These are phyloP conservation scores for Lactarius pseudohatsudake DNA, from an alignment of 768 basidiomycete species.

Conservation along the genomic window DNA sequence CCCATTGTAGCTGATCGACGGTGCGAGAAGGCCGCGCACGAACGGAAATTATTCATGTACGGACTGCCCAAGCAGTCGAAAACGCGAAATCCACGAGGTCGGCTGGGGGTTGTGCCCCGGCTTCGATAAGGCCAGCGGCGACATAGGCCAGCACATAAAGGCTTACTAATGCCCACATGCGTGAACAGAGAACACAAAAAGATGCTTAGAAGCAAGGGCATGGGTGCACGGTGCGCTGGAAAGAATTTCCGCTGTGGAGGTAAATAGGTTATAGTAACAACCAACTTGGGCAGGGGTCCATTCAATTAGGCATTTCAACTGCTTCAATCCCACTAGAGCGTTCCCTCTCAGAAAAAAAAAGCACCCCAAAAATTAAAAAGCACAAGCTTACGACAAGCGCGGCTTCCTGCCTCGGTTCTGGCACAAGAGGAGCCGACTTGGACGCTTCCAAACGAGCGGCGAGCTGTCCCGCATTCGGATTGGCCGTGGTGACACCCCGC, in stretches of 20 bases:
- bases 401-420: constrained; percentile 43
- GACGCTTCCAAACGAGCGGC: constrained; percentile 44
- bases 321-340: constrained; percentile 46
- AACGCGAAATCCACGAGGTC: constrained; percentile 27
- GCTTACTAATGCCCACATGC: constrained; percentile 22
- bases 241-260: constrained; percentile 20
- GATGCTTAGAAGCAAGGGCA: constrained; percentile 15
- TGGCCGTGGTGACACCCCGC: constrained; percentile 45
- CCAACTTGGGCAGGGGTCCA: not conserved
- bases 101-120: not conserved
- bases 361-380: constrained; percentile 24
- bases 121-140: constrained; percentile 15
- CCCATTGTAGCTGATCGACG: constrained; percentile 23
- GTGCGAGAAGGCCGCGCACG: not conserved
- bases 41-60: constrained; percentile 19
- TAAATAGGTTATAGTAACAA: constrained; percentile 19
- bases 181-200: constrained; percentile 19
- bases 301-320: constrained; percentile 20
- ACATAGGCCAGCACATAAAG: constrained; percentile 9
- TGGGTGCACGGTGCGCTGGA: constrained; percentile 10
- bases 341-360: constrained; percentile 33
- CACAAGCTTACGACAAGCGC: constrained; percentile 45
- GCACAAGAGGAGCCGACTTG: constrained; percentile 39
- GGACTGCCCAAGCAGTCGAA: constrained; percentile 2
- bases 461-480: constrained; percentile 48